Conservation (phyloP, 2,329 filamentous ascomycete genomes). For the Capronia coronata region DNA sequence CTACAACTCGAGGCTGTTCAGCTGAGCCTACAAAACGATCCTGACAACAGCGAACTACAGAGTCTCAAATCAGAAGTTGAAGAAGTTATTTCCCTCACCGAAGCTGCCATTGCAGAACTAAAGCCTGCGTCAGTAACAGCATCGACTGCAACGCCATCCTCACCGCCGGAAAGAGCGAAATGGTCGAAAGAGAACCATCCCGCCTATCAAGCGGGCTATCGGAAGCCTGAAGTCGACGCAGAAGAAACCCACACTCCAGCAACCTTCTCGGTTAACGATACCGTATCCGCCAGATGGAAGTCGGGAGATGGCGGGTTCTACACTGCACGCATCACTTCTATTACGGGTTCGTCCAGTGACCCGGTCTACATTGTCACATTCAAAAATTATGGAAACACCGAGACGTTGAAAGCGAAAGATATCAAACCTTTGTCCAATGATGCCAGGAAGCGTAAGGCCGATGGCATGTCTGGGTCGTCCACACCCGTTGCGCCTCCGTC, state of each 20-base stretch:
- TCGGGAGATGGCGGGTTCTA: slow-evolving; percentile 88
- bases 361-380: slow-evolving; percentile 95
- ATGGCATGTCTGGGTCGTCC: slow-evolving; percentile 57
- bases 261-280: slow-evolving; percentile 80
- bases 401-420: slow-evolving; percentile 74
- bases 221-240: slow-evolving; percentile 48
- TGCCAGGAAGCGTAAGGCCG: slow-evolving; percentile 76
- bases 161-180: slow-evolving; percentile 59
- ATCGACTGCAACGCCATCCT: slow-evolving; percentile 39
- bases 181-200: slow-evolving; percentile 77
- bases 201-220: slow-evolving; percentile 59
- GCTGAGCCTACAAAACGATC: slow-evolving; percentile 69
- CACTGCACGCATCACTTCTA: slow-evolving; percentile 83
- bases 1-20: slow-evolving; percentile 72
- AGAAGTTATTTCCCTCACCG: slow-evolving; percentile 70
- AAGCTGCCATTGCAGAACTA: slow-evolving; percentile 74
- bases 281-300: slow-evolving; percentile 81
- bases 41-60: slow-evolving; percentile 70
- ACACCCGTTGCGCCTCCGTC: slow-evolving; percentile 37
- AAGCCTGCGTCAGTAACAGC: slow-evolving; percentile 50
- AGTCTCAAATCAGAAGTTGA: slow-evolving; percentile 74
- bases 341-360: slow-evolving; percentile 83
- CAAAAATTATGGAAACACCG: slow-evolving; percentile 74
- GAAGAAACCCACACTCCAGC: slow-evolving; percentile 36
- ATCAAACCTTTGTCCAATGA: slow-evolving; percentile 70